phyloP scores from a whole-genome alignment of 768 basidiomycete species.

The Suillus placidus region DNA sequence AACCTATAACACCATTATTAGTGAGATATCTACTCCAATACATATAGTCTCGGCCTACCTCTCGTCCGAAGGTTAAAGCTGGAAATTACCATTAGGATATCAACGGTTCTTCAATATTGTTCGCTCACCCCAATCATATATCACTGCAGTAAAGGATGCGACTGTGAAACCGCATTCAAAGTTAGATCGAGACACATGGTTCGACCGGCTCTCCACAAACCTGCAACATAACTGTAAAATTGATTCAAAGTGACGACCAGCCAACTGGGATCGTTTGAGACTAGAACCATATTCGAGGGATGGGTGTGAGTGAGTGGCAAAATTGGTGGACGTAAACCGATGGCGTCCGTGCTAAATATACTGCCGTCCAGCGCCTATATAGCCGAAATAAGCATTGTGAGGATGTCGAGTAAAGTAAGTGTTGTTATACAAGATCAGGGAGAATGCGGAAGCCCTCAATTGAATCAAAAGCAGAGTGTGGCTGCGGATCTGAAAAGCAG shows the following conservation, averaged over 20 bases:
- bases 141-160: neutral
- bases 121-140: constrained; percentile 2
- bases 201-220: neutral
- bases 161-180: neutral
- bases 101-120: neutral
- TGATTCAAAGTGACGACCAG: neutral
- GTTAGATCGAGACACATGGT: neutral
- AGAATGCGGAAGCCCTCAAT: neutral
- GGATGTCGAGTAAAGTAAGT: neutral
- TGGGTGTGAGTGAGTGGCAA: neutral
- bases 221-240: neutral
- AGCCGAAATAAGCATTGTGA: neutral
- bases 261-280: neutral
- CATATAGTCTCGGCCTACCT: neutral
- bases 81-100: neutral
- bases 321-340: neutral
- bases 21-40: neutral
- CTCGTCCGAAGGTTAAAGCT: neutral
- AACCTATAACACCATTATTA: neutral
- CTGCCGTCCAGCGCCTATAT: neutral
- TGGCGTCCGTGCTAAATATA: neutral
- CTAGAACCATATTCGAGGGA: neutral
- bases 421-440: neutral
- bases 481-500: neutral
- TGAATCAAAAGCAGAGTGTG: neutral